phyloP scores from a whole-genome alignment of 345 rosid genomes.

The Rhodomyrtus tomentosa region DNA sequence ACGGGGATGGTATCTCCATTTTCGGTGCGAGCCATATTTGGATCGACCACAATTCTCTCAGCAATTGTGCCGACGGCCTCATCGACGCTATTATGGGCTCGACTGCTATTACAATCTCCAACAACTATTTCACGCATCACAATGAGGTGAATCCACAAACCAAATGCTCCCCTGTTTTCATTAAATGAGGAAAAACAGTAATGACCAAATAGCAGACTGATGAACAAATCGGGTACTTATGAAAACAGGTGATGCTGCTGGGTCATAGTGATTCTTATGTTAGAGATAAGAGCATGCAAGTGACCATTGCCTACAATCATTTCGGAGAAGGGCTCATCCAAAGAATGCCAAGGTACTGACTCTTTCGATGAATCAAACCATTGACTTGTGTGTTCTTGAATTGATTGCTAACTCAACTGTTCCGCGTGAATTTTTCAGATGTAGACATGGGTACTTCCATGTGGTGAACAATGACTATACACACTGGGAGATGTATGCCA shows the following conservation, averaged over 20 bases:
- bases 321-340: conserved; percentile 97
- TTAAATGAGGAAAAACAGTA: background rate
- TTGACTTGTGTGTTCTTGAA: background rate
- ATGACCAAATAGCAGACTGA: background rate
- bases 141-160: conserved; percentile 33
- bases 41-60: conserved; percentile 85
- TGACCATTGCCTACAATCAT: conserved; percentile 94
- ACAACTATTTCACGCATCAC: conserved; percentile 71
- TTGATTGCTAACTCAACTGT: background rate
- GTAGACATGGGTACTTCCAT: conserved; percentile 96
- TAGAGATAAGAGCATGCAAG: conserved; percentile 91
- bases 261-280: conserved; percentile 92
- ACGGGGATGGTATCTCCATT: conserved; percentile 69
- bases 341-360: conserved; percentile 83
- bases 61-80: conserved; percentile 78
- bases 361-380: background rate
- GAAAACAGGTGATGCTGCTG: conserved; percentile 69
- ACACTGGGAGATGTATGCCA: conserved; percentile 99
- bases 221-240: background rate
- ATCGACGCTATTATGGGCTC: conserved; percentile 63
- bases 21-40: conserved; percentile 79
- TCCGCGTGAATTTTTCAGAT: conserved; percentile 26
- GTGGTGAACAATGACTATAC: conserved; percentile 99
- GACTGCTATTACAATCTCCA: conserved; percentile 62
- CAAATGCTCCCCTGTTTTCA: background rate